Evolutionary conservation across 2,329 filamentous ascomycete species (phyloP).

Genomic region (Cladosporium sp.): DNA sequence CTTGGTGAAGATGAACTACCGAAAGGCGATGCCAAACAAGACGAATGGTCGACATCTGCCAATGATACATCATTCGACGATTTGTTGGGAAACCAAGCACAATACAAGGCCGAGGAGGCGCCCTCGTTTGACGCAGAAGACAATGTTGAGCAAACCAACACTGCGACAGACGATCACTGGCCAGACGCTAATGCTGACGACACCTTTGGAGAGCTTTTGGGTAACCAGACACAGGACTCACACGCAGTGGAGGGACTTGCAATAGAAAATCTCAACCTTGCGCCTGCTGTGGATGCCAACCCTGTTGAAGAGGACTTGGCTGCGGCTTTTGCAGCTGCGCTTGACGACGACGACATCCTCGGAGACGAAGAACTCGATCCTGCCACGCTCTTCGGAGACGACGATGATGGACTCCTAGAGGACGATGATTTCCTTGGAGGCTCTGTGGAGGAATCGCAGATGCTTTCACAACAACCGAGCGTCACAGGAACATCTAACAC

Average conservation of each 20-base stretch:
- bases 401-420: conserved; percentile 82
- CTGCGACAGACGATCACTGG: conserved; percentile 18
- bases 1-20: neutral
- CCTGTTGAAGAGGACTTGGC: conserved; percentile 64
- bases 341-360: conserved; percentile 64
- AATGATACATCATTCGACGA: conserved; percentile 8
- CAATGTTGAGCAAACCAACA: conserved; percentile 1
- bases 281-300: conserved; percentile 3
- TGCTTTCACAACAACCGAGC: conserved; percentile 3
- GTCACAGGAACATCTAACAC: conserved; percentile 6
- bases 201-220: conserved; percentile 22
- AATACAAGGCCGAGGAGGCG: neutral
- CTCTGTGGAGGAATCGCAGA: conserved; percentile 25
- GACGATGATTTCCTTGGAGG: conserved; percentile 48
- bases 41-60: conserved; percentile 23
- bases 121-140: neutral
- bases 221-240: conserved; percentile 12
- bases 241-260: conserved; percentile 17
- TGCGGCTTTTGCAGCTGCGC: conserved; percentile 80
- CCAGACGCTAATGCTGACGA: conserved; percentile 14
- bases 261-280: conserved; percentile 5
- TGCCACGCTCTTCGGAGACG: conserved; percentile 72
- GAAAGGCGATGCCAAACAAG: neutral
- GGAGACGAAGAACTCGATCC: conserved; percentile 56
- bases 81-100: neutral